Conservation (phyloP, 192 early-diverging fungal genomes). For the Coemansia sp. region DNA sequence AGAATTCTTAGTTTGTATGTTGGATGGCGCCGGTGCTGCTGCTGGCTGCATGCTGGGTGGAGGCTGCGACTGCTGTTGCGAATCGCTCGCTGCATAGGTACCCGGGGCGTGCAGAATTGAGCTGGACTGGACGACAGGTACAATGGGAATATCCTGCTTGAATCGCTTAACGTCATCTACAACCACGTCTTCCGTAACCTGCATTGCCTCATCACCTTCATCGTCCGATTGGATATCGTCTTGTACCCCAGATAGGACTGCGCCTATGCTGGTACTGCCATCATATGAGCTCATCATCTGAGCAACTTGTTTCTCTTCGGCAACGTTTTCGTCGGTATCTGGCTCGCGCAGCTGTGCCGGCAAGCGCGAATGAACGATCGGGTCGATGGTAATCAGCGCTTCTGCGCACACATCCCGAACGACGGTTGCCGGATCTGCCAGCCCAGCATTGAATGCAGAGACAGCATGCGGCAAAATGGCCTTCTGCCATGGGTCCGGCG, state of each 20-base stretch:
- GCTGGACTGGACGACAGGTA: neutral
- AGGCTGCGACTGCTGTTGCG: neutral
- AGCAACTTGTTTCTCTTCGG: constrained; percentile 10
- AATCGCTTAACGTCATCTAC: constrained; percentile 15
- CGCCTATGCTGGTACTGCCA: constrained; percentile 7
- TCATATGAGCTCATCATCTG: constrained; percentile 8
- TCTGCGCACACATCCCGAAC: constrained; percentile 21
- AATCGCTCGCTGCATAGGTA: neutral
- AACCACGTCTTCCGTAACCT: neutral
- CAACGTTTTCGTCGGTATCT: constrained; percentile 25
- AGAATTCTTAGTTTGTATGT: too few relatives aligned
- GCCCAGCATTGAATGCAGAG: constrained; percentile 30
- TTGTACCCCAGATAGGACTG: constrained; percentile 17
- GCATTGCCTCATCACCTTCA: neutral
- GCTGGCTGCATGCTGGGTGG: neutral
- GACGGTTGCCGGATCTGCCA: constrained; percentile 12
- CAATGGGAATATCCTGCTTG: constrained; percentile 1
- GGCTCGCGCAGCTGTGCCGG: constrained; percentile 49
- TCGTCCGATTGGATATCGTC: neutral
- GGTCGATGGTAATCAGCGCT: constrained; percentile 24
- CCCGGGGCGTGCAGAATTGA: neutral
- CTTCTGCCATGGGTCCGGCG: constrained; percentile 47
- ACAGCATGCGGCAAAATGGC: constrained; percentile 46
- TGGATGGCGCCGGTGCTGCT: neutral
- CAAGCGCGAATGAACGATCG: constrained; percentile 39